Evolutionary conservation across 2,329 filamentous ascomycete species (phyloP).

Genomic region (Fusarium falciforme): DNA sequence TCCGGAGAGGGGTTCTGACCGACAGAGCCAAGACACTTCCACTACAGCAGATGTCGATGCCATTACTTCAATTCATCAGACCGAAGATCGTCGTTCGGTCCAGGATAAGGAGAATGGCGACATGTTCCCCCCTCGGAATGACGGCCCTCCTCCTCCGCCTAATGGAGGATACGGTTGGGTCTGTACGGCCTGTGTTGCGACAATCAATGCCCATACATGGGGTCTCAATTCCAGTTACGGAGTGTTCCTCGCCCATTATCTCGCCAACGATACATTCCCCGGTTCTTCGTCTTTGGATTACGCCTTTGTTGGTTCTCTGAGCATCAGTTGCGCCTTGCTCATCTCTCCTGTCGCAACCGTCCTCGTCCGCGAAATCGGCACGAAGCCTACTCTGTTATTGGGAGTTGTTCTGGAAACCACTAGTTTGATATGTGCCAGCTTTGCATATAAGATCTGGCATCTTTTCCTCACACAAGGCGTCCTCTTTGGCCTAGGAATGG

Average conservation of each 20-base stretch:
- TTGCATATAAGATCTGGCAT: constrained; percentile 77
- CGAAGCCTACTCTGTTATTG: constrained; percentile 70
- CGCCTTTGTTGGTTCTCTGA: constrained; percentile 75
- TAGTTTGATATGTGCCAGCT: constrained; percentile 77
- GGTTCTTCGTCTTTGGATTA: constrained; percentile 74
- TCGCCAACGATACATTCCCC: constrained; percentile 69
- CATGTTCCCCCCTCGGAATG: constrained; percentile 19
- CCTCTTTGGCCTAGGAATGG: constrained; percentile 82
- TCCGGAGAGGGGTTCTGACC: constrained; percentile 12
- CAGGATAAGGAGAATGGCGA: constrained; percentile 22
- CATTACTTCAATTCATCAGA: constrained; percentile 28
- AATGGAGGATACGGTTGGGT: constrained; percentile 70
- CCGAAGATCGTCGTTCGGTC: constrained; percentile 3
- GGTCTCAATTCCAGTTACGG: constrained; percentile 69
- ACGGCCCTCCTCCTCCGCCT: constrained; percentile 55
- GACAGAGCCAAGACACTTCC: constrained; percentile 32
- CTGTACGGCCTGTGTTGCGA: constrained; percentile 50
- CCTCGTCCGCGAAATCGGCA: constrained; percentile 70
- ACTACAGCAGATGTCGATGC: constrained; percentile 38
- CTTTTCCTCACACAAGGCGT: constrained; percentile 80
- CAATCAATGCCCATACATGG: constrained; percentile 79
- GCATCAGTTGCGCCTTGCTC: constrained; percentile 64
- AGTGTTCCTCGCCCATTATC: constrained; percentile 68
- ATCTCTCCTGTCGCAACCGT: constrained; percentile 76
- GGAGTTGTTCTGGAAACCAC: constrained; percentile 73